Conservation (phyloP, 257 asterid genomes). For the Solanum peruvianum region DNA sequence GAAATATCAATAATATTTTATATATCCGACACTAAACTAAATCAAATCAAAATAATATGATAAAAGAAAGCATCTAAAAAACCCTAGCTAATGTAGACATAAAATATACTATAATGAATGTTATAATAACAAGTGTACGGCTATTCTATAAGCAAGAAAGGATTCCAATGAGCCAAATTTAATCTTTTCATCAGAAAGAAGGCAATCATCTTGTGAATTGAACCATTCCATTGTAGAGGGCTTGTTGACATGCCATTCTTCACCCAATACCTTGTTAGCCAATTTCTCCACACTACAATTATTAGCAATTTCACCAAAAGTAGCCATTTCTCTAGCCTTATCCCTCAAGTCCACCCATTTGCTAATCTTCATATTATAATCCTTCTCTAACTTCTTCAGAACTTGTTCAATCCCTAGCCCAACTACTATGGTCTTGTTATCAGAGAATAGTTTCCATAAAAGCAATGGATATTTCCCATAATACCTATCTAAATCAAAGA, state of each 20-base stretch:
- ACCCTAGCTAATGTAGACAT: too few species aligned
- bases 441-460: not conserved
- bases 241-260: not conserved
- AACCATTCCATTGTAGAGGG: not conserved
- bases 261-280: not conserved
- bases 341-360: not conserved
- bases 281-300: not conserved
- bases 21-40: too few species aligned
- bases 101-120: too few species aligned
- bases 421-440: not conserved
- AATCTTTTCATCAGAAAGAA: not conserved
- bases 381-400: not conserved
- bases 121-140: too few species aligned
- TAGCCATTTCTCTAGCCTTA: not conserved
- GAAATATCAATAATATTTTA: too few species aligned
- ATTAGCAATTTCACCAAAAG: not conserved
- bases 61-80: too few species aligned
- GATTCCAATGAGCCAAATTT: not conserved
- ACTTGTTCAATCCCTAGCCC: not conserved
- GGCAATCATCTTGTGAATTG: not conserved
- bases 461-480: not conserved
- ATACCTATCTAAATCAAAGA: not conserved
- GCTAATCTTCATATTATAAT: not conserved
- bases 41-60: too few species aligned
- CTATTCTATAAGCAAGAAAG: not conserved